These are phyloP conservation scores for Poa annua DNA, from an alignment of 176 grass and related monocot species.

Conservation along the genomic window DNA sequence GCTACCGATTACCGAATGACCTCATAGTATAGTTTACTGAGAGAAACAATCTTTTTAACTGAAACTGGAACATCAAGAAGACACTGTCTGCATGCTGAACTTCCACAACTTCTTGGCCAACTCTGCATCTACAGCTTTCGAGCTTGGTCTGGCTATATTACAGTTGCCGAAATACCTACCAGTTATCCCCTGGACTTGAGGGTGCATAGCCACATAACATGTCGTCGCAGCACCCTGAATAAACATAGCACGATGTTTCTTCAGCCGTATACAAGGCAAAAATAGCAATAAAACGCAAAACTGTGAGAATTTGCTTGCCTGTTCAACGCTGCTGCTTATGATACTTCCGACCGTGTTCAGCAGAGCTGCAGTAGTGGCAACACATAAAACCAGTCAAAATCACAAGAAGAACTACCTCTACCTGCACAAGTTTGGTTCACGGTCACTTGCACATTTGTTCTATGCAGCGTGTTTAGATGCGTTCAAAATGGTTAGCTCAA, in stretches of 20 bases:
- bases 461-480: not conserved
- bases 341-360: constrained; percentile 47
- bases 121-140: constrained; percentile 54
- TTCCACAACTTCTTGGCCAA: constrained; percentile 73
- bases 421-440: not conserved
- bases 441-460: not conserved
- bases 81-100: constrained; percentile 48
- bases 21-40: no score
- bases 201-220: constrained; percentile 79
- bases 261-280: not conserved
- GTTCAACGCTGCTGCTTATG: constrained; percentile 31
- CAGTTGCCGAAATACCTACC: constrained; percentile 51
- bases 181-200: constrained; percentile 28
- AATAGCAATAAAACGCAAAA: not conserved
- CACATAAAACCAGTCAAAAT: not conserved
- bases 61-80: constrained; percentile 16
- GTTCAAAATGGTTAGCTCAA: not conserved
- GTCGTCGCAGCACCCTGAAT: constrained; percentile 74
- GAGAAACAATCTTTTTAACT: constrained; percentile 4
- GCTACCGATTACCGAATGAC: no score
- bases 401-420: not conserved
- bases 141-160: constrained; percentile 51
- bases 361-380: constrained; percentile 18
- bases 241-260: not conserved
- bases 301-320: constrained; percentile 6